Evolutionary conservation across 805 yeast species (phyloP).

Genomic region (Lipomyces spencermartinsiae): DNA sequence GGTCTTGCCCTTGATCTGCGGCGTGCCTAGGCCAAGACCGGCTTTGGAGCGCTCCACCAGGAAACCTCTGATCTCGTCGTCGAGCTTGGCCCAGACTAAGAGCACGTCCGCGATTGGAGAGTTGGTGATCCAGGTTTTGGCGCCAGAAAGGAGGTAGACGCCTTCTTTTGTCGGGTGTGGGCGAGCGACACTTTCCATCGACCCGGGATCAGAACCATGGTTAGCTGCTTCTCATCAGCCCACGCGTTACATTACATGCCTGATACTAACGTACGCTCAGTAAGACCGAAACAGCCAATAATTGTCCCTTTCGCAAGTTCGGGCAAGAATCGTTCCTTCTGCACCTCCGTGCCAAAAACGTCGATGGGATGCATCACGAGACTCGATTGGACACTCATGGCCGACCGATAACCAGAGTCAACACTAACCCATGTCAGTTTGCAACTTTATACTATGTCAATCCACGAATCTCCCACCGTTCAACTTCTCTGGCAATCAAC

Average conservation of each 20-base stretch:
- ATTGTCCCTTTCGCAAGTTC: constrained; percentile 51
- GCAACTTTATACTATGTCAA: too few relatives aligned
- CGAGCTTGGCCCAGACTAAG: constrained; percentile 54
- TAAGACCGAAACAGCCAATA: constrained; percentile 68
- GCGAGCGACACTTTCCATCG: constrained; percentile 61
- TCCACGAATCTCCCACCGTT: constrained; percentile 33
- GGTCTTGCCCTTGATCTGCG: constrained; percentile 50
- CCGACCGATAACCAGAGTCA: constrained; percentile 54
- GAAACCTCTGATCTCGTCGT: constrained; percentile 53
- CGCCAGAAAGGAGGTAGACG: constrained; percentile 50
- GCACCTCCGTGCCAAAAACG: constrained; percentile 51
- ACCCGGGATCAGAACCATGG: constrained; percentile 66
- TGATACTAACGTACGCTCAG: constrained; percentile 51
- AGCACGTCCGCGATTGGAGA: constrained; percentile 54
- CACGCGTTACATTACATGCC: not conserved
- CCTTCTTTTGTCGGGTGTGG: constrained; percentile 52
- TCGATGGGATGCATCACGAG: constrained; percentile 53
- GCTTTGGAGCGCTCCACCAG: constrained; percentile 49
- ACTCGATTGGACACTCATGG: constrained; percentile 55
- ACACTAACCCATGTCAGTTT: constrained; percentile 41
- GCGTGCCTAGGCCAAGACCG: constrained; percentile 47
- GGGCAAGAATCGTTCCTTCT: constrained; percentile 51
- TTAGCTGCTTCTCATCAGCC: constrained; percentile 47
- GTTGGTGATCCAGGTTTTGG: constrained; percentile 55
- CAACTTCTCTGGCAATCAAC: constrained; percentile 53